Evolutionary conservation across 768 basidiomycete genomes (phyloP).

Genomic region (Amanita pallidorosea): DNA sequence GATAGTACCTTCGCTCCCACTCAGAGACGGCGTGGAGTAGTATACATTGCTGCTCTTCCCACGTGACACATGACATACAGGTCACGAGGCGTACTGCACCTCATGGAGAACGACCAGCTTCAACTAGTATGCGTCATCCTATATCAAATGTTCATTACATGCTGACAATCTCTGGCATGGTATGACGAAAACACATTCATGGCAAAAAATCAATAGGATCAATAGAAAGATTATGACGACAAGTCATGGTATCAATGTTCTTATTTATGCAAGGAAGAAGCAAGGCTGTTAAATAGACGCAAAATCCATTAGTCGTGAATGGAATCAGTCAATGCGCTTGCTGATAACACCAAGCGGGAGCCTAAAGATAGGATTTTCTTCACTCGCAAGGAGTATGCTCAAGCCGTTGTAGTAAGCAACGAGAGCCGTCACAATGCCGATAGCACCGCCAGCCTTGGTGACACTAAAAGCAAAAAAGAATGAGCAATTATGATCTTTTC

Average conservation of each 20-base stretch:
- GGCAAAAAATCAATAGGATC: no score
- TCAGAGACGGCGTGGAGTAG: no score
- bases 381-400: conserved; percentile 29
- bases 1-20: no score
- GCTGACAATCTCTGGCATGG: no score
- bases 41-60: no score
- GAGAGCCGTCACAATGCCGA: conserved; percentile 35
- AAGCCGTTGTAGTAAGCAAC: conserved; percentile 39
- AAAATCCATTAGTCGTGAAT: neutral
- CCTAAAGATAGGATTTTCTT: conserved; percentile 24
- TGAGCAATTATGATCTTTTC: neutral
- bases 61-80: no score
- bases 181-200: neutral
- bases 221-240: neutral
- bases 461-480: conserved; percentile 11
- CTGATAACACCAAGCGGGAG: conserved; percentile 29
- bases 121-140: no score
- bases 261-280: neutral
- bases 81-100: no score
- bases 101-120: no score
- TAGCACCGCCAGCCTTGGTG: conserved; percentile 29
- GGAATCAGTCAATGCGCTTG: neutral
- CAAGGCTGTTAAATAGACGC: neutral
- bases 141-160: no score
- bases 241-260: neutral